Percentiles rank a stretch among this genome's conserved stretches.
phyloP scores from a whole-genome alignment of 2,329 filamentous ascomycete species.

The Dactylonectria estremocensis region DNA sequence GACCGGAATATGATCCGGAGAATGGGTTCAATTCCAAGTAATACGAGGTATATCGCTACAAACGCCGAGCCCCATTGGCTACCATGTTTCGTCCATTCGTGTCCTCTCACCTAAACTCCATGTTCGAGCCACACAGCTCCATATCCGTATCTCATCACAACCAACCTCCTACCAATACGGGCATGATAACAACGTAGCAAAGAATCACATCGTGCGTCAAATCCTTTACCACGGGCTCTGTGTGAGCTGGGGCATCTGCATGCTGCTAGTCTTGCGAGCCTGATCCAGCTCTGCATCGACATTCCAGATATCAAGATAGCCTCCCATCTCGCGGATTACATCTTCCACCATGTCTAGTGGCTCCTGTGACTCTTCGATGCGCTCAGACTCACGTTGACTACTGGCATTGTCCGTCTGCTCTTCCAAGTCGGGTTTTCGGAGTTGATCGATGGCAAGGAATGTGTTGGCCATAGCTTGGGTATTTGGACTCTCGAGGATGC shows the following conservation, averaged over 20 bases:
- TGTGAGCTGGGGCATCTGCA: constrained; percentile 24
- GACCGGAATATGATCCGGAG: constrained; percentile 17
- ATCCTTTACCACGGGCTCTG: constrained; percentile 48
- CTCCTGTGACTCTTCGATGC: constrained; percentile 47
- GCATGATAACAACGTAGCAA: constrained; percentile 22
- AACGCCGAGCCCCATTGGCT: constrained; percentile 33
- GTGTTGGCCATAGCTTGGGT: constrained; percentile 46
- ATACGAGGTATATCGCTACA: constrained; percentile 39
- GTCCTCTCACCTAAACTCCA: constrained; percentile 20
- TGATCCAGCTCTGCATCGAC: constrained; percentile 55
- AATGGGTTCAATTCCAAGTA: constrained; percentile 20
- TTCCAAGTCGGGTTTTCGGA: constrained; percentile 23
- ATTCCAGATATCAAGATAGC: constrained; percentile 54
- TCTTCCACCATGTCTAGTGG: constrained; percentile 56
- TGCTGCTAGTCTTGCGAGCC: constrained; percentile 41
- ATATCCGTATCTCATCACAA: constrained; percentile 21
- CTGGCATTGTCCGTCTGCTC: constrained; percentile 24
- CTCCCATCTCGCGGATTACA: constrained; percentile 55
- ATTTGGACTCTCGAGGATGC: constrained; percentile 42
- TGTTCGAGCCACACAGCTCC: constrained; percentile 2
- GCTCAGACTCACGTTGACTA: constrained; percentile 20
- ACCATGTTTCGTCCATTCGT: constrained; percentile 28
- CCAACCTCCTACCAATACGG: constrained; percentile 16
- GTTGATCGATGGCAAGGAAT: constrained; percentile 45
- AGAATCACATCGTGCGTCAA: not conserved